Conservation (phyloP, 352 stramenopile genomes). For the Pythium coloratum region DNA sequence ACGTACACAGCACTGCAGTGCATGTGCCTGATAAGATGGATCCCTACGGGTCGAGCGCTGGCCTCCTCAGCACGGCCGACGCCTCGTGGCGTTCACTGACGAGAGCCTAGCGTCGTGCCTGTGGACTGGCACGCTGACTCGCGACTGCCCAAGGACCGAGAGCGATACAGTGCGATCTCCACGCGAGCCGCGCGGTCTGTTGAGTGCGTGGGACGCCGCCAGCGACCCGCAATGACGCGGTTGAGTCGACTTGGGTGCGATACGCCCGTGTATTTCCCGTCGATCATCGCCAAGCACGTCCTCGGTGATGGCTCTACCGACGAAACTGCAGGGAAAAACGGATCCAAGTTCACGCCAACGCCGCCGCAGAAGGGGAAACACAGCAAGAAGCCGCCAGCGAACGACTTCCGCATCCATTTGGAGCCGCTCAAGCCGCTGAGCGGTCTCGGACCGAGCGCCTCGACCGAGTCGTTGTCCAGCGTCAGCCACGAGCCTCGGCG, state of each 20-base stretch:
- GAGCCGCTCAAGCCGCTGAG: conserved; percentile 57
- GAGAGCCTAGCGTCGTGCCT: background rate
- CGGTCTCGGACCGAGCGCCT: conserved; percentile 19
- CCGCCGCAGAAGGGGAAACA: conserved; percentile 57
- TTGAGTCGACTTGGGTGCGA: conserved; percentile 40
- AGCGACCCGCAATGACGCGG: conserved; percentile 29
- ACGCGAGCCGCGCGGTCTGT: background rate
- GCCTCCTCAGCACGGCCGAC: background rate
- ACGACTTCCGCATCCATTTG: conserved; percentile 60
- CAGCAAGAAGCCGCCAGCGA: conserved; percentile 48
- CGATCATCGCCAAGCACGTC: conserved; percentile 36
- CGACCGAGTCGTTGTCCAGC: conserved; percentile 11
- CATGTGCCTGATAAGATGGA: background rate
- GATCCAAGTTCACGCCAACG: conserved; percentile 38
- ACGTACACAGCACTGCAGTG: background rate
- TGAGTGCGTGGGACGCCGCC: background rate
- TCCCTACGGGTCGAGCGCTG: background rate
- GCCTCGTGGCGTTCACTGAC: background rate
- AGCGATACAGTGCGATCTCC: background rate
- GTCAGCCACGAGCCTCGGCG: background rate
- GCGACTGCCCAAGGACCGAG: background rate
- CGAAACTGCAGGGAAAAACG: conserved; percentile 30
- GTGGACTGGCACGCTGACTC: background rate
- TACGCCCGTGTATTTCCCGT: conserved; percentile 50
- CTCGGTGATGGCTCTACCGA: conserved; percentile 20